phyloP scores from a whole-genome alignment of 176 grass and related monocot genomes.

The Hyparrhenia diplandra region DNA sequence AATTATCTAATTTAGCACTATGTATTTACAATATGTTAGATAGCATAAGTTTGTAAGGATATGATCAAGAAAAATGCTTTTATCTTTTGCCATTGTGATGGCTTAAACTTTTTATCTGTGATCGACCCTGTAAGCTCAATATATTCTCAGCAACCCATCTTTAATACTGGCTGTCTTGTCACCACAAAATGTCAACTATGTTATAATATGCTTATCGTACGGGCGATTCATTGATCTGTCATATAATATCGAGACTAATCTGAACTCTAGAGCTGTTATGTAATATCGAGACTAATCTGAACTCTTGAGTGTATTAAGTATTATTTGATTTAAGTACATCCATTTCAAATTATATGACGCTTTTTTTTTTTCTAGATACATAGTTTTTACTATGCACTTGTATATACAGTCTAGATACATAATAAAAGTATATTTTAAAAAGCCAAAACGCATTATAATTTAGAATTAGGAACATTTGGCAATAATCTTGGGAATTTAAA shows the following conservation, averaged over 20 bases:
- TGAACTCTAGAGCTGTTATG: no score
- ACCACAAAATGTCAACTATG: not conserved
- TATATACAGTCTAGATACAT: no score
- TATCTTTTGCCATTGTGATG: not conserved
- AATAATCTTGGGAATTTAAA: no score
- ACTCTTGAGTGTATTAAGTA: not conserved
- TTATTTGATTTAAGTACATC: no score
- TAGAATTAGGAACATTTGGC: no score
- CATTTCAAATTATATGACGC: no score
- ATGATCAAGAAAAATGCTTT: not conserved
- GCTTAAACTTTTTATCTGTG: not conserved
- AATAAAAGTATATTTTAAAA: no score
- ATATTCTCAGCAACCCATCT: not conserved
- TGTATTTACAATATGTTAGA: not conserved
- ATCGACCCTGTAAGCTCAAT: not conserved
- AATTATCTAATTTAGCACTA: not conserved
- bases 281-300: not conserved
- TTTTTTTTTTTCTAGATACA: no score
- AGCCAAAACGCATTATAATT: no score
- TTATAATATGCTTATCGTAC: no score
- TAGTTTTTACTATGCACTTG: no score
- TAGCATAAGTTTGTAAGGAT: not conserved
- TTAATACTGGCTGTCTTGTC: not conserved
- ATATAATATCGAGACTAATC: no score
- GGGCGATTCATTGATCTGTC: not conserved